These are phyloP conservation scores for Agrocybe pediades DNA, from an alignment of 768 basidiomycete genomes.

Conservation along the genomic window DNA sequence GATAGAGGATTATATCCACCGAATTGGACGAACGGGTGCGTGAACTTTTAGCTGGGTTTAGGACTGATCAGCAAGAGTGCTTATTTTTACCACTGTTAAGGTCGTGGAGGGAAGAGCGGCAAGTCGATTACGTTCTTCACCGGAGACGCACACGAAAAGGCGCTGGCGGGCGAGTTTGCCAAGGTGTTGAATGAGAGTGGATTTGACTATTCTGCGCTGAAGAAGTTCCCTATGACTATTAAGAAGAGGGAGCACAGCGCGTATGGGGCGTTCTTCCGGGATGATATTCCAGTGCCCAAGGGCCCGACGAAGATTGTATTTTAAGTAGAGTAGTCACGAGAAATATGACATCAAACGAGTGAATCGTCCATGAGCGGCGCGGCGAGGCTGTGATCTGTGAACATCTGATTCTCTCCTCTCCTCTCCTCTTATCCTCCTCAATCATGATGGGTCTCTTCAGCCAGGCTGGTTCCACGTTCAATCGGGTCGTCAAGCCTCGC, in stretches of 20 bases:
- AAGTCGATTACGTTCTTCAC: constrained; percentile 98
- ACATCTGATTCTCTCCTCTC: constrained; percentile 2
- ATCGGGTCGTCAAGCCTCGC: constrained; percentile 62
- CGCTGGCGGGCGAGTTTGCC: constrained; percentile 91
- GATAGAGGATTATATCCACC: constrained; percentile 90
- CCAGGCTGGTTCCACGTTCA: constrained; percentile 62
- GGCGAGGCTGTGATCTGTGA: constrained; percentile 5
- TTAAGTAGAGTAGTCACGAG: constrained; percentile 28
- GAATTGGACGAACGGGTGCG: constrained; percentile 86
- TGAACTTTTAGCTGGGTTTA: constrained; percentile 7
- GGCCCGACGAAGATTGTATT: constrained; percentile 83
- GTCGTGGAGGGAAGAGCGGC: constrained; percentile 87
- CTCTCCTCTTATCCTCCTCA: neutral
- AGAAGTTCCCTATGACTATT: constrained; percentile 93
- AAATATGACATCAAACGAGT: constrained; percentile 7
- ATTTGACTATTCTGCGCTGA: constrained; percentile 74
- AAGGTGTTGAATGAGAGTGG: constrained; percentile 88
- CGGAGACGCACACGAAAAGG: constrained; percentile 80
- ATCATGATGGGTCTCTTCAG: constrained; percentile 82
- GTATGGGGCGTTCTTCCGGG: constrained; percentile 86
- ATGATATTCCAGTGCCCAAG: constrained; percentile 60
- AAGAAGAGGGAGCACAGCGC: constrained; percentile 93
- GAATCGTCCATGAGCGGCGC: neutral
- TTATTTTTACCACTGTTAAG: constrained; percentile 35
- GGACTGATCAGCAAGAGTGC: neutral